Base-by-base conservation (phyloP, 1,139 yeast species). In the Taphrina betulina region DNA sequence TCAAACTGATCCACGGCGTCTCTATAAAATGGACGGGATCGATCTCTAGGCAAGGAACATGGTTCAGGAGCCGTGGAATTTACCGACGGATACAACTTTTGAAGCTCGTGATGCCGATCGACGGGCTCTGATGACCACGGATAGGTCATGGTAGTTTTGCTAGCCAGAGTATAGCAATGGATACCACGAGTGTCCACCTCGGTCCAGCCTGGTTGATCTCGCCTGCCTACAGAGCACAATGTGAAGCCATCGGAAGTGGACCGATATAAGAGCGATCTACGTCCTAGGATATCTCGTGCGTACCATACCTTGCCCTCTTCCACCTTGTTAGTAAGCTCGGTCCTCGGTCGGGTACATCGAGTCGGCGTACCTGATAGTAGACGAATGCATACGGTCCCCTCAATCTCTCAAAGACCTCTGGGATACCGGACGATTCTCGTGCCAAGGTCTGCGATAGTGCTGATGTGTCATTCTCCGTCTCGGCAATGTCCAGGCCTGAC, bases 221-320 rank as follows among this genome's bases (percentile, higher is more conserved):
- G 55, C 8, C 34, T 51, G 5, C 31, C 41, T 2, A 69, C 70
- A 37, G 71, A 68, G 20, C 69, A 56, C 1, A 72, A 57, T 2
- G 66, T 45, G 12, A 71, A 51, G 10, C 73, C 78, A 0, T 67
- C 70, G 10, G 38, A 36, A 1, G 65, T 59, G 1, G 67, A 55
- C 4, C 68, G 63, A 60, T 74, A 85, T 22, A 84, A 72, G 38
- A 92, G 72, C 19, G 96, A 84, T 59, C 96, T 75, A 64, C 85
- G 82, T 0, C 98, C 99, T 20, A 88, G 72, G 1, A 75, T 67
- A 67, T 92, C 99, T 63, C 96, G 78, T 0, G 95, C 96, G 71
- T 88, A 94, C 72, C 80, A 85, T 0, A 86, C 65, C 0, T 71
- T 63, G 1, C 68, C 63, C 1, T 60, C 17, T 12, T 63, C 20